A percentile compares a stretch with the other conserved stretches of the same genome.
Conservation (phyloP, 805 yeast species). For the Candida nanaspora region DNA sequence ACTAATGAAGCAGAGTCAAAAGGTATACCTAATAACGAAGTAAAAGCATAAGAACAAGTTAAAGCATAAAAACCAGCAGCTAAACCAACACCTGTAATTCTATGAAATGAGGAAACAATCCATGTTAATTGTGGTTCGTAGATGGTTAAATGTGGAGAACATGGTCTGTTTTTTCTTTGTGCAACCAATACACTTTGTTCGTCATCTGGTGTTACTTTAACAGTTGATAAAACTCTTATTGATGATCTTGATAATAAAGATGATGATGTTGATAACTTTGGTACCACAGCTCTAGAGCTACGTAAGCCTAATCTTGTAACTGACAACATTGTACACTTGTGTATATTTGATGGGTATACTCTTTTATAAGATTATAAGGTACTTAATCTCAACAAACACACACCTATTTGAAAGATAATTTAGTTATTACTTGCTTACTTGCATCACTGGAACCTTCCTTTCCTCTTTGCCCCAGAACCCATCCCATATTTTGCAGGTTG, state of each 20-base stretch:
- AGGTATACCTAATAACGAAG: slow-evolving; percentile 54
- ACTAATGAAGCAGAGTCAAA: slow-evolving; percentile 48
- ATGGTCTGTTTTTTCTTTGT: slow-evolving; percentile 85
- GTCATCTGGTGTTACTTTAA: slow-evolving; percentile 48
- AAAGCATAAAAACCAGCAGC: slow-evolving; percentile 75
- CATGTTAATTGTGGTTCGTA: slow-evolving; percentile 89
- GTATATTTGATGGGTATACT: no score
- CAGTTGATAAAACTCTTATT: slow-evolving; percentile 30
- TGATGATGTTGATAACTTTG: background rate
- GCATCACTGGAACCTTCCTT: background rate
- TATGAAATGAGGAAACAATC: slow-evolving; percentile 74
- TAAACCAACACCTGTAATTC: slow-evolving; percentile 81
- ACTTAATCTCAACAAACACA: no score
- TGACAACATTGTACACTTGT: slow-evolving; percentile 11
- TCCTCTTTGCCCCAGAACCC: background rate
- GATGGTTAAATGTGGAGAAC: slow-evolving; percentile 84
- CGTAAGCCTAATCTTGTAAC: slow-evolving; percentile 14
- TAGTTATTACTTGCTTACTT: no score
- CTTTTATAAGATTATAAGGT: no score
- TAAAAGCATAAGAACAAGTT: slow-evolving; percentile 67
- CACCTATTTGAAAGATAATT: no score
- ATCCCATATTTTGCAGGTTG: no score
- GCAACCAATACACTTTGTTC: slow-evolving; percentile 65
- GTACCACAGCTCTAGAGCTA: slow-evolving; percentile 4
- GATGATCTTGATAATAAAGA: slow-evolving; percentile 1